Evolutionary conservation across 768 basidiomycete species (phyloP).

Genomic region (Ephemerocybe angulata): DNA sequence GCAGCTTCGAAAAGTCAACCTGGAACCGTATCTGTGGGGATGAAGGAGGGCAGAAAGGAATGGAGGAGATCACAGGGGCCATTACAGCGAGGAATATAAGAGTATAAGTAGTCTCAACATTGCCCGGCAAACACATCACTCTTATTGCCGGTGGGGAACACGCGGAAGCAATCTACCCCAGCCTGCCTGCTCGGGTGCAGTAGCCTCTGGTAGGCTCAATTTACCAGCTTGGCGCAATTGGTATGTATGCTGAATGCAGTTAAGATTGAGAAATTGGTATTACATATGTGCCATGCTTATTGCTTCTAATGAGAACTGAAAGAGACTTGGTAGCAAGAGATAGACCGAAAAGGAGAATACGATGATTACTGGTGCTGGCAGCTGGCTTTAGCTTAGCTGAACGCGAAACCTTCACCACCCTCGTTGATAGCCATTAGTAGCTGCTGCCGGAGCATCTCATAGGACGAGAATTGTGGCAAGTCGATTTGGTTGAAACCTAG

Average conservation of each 20-base stretch:
- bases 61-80: too few relatives aligned
- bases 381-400: conserved; percentile 37
- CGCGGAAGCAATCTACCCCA: too few relatives aligned
- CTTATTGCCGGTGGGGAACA: too few relatives aligned
- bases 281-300: conserved; percentile 2
- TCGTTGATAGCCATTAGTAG: conserved; percentile 91
- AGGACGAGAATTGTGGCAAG: conserved; percentile 90
- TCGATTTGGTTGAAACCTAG: conserved; percentile 93
- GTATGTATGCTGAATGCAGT: not conserved
- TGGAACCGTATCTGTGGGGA: too few relatives aligned
- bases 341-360: not conserved
- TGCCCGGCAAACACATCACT: too few relatives aligned
- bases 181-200: too few relatives aligned
- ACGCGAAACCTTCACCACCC: conserved; percentile 94
- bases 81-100: too few relatives aligned
- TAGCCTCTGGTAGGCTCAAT: too few relatives aligned
- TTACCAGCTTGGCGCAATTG: not conserved
- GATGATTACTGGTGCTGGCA: not conserved
- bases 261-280: not conserved
- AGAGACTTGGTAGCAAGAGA: not conserved
- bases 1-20: too few relatives aligned
- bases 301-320: not conserved
- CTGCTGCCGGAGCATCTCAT: conserved; percentile 93
- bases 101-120: too few relatives aligned
- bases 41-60: too few relatives aligned